phyloP scores from a whole-genome alignment of 805 yeast genomes.

The Metschnikowia baotianmanensis region DNA sequence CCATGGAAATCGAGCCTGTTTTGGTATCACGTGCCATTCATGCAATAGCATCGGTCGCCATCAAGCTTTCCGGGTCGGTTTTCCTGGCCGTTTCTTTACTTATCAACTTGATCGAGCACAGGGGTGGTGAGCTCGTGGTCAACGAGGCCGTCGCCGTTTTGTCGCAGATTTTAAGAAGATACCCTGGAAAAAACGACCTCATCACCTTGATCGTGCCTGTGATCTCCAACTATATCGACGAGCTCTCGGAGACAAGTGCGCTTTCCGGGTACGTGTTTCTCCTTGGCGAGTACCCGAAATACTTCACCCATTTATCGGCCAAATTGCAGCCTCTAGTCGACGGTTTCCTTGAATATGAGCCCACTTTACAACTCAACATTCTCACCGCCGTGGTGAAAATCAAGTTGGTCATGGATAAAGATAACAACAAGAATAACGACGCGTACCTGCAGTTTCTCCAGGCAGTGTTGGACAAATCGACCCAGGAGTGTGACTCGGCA shows the following conservation, averaged over 20 bases:
- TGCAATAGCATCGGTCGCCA: slow-evolving; percentile 71
- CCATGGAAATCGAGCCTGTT: slow-evolving; percentile 82
- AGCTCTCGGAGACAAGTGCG: slow-evolving; percentile 49
- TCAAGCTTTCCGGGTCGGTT: slow-evolving; percentile 53
- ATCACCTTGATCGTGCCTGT: slow-evolving; percentile 55
- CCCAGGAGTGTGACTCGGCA: slow-evolving; percentile 64
- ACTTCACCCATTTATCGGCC: slow-evolving; percentile 51
- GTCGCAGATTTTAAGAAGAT: slow-evolving; percentile 65
- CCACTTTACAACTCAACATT: slow-evolving; percentile 57
- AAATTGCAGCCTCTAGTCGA: slow-evolving; percentile 47
- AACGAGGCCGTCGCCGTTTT: slow-evolving; percentile 62
- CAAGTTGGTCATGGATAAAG: slow-evolving; percentile 25
- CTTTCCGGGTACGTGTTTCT: slow-evolving; percentile 65
- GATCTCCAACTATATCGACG: slow-evolving; percentile 46
- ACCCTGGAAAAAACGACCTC: slow-evolving; percentile 50
- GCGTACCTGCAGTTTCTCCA: slow-evolving; percentile 49
- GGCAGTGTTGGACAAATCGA: slow-evolving; percentile 57
- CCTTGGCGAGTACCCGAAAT: slow-evolving; percentile 65
- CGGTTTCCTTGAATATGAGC: slow-evolving; percentile 56
- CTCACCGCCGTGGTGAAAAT: slow-evolving; percentile 64
- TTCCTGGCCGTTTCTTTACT: slow-evolving; percentile 60
- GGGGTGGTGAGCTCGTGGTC: slow-evolving; percentile 58
- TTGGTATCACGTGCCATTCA: slow-evolving; percentile 65
- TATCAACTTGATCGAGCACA: slow-evolving; percentile 55
- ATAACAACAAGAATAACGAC: slow-evolving; percentile 4